Conservation (phyloP, 176 grass and related monocot species). For the Raddia distichophylla region DNA sequence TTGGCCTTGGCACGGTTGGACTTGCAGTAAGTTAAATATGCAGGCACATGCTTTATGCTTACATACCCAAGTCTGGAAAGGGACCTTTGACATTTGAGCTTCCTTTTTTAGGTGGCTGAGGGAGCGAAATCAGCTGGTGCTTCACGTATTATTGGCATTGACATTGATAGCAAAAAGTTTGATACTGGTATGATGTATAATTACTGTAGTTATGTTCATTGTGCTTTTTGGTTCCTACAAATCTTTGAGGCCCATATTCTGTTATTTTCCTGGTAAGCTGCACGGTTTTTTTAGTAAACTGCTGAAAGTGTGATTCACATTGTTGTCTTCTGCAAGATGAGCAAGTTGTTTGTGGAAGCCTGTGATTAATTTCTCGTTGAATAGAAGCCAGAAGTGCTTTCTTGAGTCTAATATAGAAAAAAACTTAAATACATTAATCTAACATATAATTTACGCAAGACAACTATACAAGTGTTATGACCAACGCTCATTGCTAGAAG, state of each 20-base stretch:
- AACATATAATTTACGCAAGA: background rate
- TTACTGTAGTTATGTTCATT: background rate
- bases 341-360: constrained; percentile 10
- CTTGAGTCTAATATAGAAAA: background rate
- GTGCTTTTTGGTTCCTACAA: background rate
- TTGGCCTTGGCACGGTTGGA: constrained; percentile 96
- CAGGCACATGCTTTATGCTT: background rate
- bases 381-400: background rate
- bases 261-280: background rate
- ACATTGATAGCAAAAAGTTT: constrained; percentile 94
- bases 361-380: background rate
- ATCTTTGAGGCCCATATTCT: background rate
- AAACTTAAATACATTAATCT: background rate
- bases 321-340: background rate
- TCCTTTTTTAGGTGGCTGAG: constrained; percentile 74
- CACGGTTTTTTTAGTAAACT: background rate
- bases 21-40: constrained; percentile 77
- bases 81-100: background rate
- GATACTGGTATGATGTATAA: constrained; percentile 61
- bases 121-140: constrained; percentile 89
- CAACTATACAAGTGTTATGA: background rate
- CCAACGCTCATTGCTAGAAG: background rate
- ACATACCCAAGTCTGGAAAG: constrained; percentile 12
- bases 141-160: constrained; percentile 93
- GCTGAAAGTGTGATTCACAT: background rate